These are phyloP conservation scores for Hordeum vulgare DNA, from an alignment of 176 grass and related monocot species.

Conservation along the genomic window MorexV3_pseudomolecules_assembly NC_058521.1:556896960-556897459, in stretches of 20 bases:
- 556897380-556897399: background rate
- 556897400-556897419: slow-evolving; percentile 1
- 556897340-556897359: background rate
- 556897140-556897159: background rate
- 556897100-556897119: background rate
- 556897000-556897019: background rate
- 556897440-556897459: slow-evolving; percentile 33
- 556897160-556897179: background rate
- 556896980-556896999: background rate
- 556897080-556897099: background rate
- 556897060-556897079: background rate
- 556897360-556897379: background rate
- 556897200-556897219: background rate
- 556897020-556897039: background rate
- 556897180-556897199: background rate
- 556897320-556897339: background rate
- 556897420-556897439: slow-evolving; percentile 18
- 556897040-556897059: background rate
- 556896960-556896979: background rate
- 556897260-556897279: background rate
- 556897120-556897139: background rate
- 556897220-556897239: background rate
- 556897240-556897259: background rate
- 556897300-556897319: slow-evolving; percentile 12
- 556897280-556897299: slow-evolving; percentile 12